Conservation (phyloP, 192 early-diverging fungal species). For the Entomortierella lignicola region DNA sequence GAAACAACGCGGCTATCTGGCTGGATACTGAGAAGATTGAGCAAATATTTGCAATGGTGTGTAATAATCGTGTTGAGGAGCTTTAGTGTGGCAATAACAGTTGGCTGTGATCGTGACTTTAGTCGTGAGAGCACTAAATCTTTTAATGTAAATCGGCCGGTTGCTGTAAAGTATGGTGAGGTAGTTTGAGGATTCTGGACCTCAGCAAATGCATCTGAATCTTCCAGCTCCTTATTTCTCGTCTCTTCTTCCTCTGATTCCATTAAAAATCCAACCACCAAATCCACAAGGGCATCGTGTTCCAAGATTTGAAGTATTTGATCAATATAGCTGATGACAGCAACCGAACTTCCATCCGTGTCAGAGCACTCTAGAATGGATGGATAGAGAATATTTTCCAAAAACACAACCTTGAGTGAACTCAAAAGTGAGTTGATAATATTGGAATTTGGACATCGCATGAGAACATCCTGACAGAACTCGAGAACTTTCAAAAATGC, state of each 20-base stretch:
- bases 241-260: slow-evolving; percentile 65
- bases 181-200: slow-evolving; percentile 59
- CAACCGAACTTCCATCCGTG: slow-evolving; percentile 91
- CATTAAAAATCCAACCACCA: slow-evolving; percentile 84
- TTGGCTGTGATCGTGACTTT: slow-evolving; percentile 85
- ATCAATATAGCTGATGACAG: slow-evolving; percentile 90
- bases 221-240: slow-evolving; percentile 18
- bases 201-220: slow-evolving; percentile 52
- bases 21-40: slow-evolving; percentile 81
- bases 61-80: slow-evolving; percentile 80
- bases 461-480: slow-evolving; percentile 80
- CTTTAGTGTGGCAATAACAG: slow-evolving; percentile 86
- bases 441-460: slow-evolving; percentile 72
- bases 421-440: slow-evolving; percentile 68
- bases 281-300: slow-evolving; percentile 78
- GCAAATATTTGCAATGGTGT: slow-evolving; percentile 82
- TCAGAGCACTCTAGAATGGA: slow-evolving; percentile 89
- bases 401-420: slow-evolving; percentile 82
- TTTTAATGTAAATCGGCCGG: slow-evolving; percentile 75
- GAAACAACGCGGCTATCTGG: slow-evolving; percentile 56
- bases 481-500: slow-evolving; percentile 73
- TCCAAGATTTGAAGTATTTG: slow-evolving; percentile 81
- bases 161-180: slow-evolving; percentile 65
- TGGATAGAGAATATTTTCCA: slow-evolving; percentile 89
- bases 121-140: slow-evolving; percentile 90